These are phyloP conservation scores for Epichloe baconii DNA, from an alignment of 2,329 filamentous ascomycete genomes.

Conservation along the genomic window DNA sequence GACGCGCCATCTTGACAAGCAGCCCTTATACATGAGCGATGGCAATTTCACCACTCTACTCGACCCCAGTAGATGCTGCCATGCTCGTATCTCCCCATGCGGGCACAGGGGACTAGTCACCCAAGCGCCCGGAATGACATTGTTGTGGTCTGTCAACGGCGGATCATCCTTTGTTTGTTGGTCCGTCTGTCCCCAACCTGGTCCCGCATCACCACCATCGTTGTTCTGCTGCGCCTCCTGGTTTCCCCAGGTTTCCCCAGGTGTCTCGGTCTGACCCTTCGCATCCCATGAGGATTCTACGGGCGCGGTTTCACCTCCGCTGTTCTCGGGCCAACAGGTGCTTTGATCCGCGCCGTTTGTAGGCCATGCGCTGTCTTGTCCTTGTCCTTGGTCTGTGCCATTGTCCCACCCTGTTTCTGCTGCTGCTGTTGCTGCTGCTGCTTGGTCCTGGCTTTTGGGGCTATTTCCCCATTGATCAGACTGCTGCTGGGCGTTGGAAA, in stretches of 20 bases:
- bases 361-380: not conserved
- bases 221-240: slow-evolving; percentile 4
- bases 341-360: not conserved
- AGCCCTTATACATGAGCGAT: too few species aligned
- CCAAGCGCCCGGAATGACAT: slow-evolving; percentile 23
- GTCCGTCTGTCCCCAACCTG: not conserved
- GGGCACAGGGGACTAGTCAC: slow-evolving; percentile 6
- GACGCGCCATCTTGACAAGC: too few species aligned
- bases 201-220: not conserved
- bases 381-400: not conserved
- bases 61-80: slow-evolving; percentile 20
- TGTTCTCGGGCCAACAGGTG: not conserved
- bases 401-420: not conserved
- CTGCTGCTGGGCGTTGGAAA: not conserved
- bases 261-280: not conserved
- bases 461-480: not conserved
- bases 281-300: not conserved
- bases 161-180: not conserved
- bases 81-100: slow-evolving; percentile 19
- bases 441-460: not conserved
- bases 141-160: slow-evolving; percentile 6
- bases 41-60: slow-evolving; percentile 4
- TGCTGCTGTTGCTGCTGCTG: not conserved
- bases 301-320: not conserved
- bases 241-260: not conserved